These are phyloP conservation scores for Macrolepiota fuliginosa DNA, from an alignment of 768 basidiomycete genomes.

Conservation along the genomic window DNA sequence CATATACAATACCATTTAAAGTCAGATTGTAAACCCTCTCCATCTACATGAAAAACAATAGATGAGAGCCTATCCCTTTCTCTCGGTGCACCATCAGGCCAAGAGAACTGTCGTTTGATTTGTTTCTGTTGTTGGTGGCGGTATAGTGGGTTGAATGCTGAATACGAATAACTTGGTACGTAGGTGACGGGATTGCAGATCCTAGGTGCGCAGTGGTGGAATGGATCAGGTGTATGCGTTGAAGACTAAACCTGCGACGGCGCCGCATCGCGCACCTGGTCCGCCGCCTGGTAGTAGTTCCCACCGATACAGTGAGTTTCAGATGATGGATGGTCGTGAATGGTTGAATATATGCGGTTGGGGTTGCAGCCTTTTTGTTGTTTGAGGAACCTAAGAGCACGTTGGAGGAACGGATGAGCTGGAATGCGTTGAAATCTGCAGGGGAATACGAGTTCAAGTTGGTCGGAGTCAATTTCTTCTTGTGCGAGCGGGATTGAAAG, in stretches of 20 bases:
- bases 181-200: slow-evolving; percentile 37
- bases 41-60: no score
- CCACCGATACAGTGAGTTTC: background rate
- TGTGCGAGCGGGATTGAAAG: slow-evolving; percentile 15
- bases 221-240: slow-evolving; percentile 32
- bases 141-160: background rate
- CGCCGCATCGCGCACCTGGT: slow-evolving; percentile 56
- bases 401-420: slow-evolving; percentile 45
- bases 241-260: slow-evolving; percentile 44
- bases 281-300: slow-evolving; percentile 43
- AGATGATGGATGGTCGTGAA: background rate
- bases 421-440: slow-evolving; percentile 56
- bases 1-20: no score
- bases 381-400: slow-evolving; percentile 53
- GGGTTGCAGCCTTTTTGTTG: slow-evolving; percentile 48
- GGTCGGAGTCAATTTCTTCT: slow-evolving; percentile 59
- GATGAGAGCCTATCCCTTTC: no score
- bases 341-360: background rate
- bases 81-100: no score
- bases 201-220: slow-evolving; percentile 22
- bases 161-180: background rate
- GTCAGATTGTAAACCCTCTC: no score
- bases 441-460: slow-evolving; percentile 48
- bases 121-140: background rate
- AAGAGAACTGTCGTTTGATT: slow-evolving; percentile 44